A percentile compares a stretch with the other conserved stretches of the same genome.
These are phyloP conservation scores for Aphanomyces euteiches DNA, from an alignment of 352 stramenopile species.

Conservation along the genomic window DNA sequence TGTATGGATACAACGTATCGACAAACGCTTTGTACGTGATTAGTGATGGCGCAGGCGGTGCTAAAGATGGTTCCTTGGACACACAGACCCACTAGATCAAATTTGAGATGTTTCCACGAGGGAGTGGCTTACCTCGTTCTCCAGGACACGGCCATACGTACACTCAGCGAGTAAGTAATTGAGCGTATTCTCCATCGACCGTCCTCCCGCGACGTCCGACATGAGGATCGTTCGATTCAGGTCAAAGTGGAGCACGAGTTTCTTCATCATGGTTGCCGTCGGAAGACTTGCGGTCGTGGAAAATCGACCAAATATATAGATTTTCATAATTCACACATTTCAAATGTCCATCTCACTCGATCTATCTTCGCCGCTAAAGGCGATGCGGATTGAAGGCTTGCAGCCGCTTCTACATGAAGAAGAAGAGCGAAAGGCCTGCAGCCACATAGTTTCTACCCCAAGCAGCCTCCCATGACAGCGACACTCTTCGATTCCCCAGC, in stretches of 20 bases:
- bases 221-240: constrained; percentile 87
- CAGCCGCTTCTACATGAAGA: background rate
- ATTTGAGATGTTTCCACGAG: background rate
- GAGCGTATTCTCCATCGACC: constrained; percentile 86
- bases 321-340: background rate
- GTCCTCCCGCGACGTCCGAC: constrained; percentile 81
- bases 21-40: constrained; percentile 85
- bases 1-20: constrained; percentile 63
- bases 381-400: background rate
- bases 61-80: constrained; percentile 49
- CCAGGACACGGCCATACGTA: constrained; percentile 61
- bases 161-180: constrained; percentile 82
- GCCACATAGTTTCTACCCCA: too few relatives aligned
- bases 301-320: background rate
- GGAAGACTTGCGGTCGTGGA: background rate
- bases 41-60: constrained; percentile 38
- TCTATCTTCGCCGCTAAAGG: too few relatives aligned
- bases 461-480: too few relatives aligned
- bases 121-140: constrained; percentile 31
- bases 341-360: background rate
- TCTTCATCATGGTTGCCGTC: constrained; percentile 25
- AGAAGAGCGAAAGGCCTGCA: too few relatives aligned
- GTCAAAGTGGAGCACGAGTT: constrained; percentile 81
- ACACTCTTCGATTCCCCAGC: too few relatives aligned
- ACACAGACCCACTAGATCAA: constrained; percentile 53